phyloP scores from a whole-genome alignment of 2,329 filamentous ascomycete genomes.

The Blastomyces emzantsi region DNA sequence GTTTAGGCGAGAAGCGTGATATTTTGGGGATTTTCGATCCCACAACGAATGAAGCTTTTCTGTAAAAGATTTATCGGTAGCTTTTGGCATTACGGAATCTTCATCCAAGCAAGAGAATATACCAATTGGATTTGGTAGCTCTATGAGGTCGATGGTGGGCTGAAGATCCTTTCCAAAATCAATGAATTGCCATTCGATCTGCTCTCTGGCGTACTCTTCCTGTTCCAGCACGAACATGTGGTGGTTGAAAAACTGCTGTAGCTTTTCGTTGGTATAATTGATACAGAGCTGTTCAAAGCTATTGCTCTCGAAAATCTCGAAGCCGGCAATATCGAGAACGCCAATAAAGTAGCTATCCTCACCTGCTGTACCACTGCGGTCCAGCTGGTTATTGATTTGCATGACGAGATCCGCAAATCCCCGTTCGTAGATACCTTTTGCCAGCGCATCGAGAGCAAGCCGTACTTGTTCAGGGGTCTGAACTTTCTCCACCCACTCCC shows the following conservation, averaged over 20 bases:
- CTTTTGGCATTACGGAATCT: conserved; percentile 98
- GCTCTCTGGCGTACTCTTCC: conserved; percentile 92
- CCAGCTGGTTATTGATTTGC: conserved; percentile 84
- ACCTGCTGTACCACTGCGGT: conserved; percentile 69
- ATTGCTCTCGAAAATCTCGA: conserved; percentile 97
- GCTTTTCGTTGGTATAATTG: conserved; percentile 99
- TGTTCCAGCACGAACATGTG: conserved; percentile 99
- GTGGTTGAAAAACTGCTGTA: conserved; percentile 99
- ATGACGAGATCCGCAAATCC: conserved; percentile 87
- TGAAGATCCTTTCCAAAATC: conserved; percentile 96
- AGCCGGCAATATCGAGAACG: conserved; percentile 96
- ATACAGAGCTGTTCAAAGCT: conserved; percentile 99
- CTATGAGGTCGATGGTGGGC: conserved; percentile 94
- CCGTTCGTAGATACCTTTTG: conserved; percentile 96
- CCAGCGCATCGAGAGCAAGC: conserved; percentile 76
- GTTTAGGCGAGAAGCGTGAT: conserved; percentile 74
- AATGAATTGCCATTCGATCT: conserved; percentile 99
- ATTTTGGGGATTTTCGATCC: conserved; percentile 94
- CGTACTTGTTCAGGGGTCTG: conserved; percentile 96
- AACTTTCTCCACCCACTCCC: conserved; percentile 98
- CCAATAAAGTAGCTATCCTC: conserved; percentile 96
- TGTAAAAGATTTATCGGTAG: conserved; percentile 91
- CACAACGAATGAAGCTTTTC: conserved; percentile 95
- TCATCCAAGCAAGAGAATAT: conserved; percentile 98
- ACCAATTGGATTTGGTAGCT: conserved; percentile 91